Base-by-base conservation (phyloP, 2,329 filamentous ascomycete genomes). In the Talaromyces sp. region DNA sequence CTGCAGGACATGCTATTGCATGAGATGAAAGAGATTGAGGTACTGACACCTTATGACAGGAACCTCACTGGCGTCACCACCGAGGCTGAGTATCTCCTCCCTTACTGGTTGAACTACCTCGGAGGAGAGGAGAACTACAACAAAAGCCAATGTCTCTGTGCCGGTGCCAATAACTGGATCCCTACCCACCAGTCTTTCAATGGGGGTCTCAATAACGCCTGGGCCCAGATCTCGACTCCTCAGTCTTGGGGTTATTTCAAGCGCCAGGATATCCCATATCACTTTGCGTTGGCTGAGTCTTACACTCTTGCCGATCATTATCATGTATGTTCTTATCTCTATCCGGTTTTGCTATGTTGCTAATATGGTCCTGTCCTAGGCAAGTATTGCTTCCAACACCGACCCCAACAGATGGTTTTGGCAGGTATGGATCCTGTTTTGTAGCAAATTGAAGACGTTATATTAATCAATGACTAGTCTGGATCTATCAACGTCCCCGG, bases 1-100 rank as follows among this genome's bases (percentile, higher is more conserved):
- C 9, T 71, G 80, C 78, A 45, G 22, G 43, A 35, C 11, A 49
- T 19, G 35, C 13, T 43, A 35, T 43, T 47, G 22, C 33, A 24
- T 16, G 16, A 31, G 11, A 33, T 16, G 3, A 13, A 5, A 27
- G 9, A 11, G 3, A 13, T 11, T 3, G 1, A 45, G 35, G 50
- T 22, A 24, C 56, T 79, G 76, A 71, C 68, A 74, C 11, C 76
- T 77, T 37, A 67, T 75, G 13, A 10, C 35, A 2, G 67, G 68
- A 9, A 71, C 81, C 66, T 80, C 78, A 76, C 82, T 13, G 76
- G 80, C 3, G 76, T 74, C 16, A 74, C 85, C 16, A 56, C 31
- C 19, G 33, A 62, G 45, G 37, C 60, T 45, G 60, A 62, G 3
- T 62, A 56, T 10, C 52, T 63, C 19, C 62, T 63, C 22, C 62